Base-by-base conservation (phyloP, 2,329 filamentous ascomycete species). In the Plenodomus lindquistii region DNA sequence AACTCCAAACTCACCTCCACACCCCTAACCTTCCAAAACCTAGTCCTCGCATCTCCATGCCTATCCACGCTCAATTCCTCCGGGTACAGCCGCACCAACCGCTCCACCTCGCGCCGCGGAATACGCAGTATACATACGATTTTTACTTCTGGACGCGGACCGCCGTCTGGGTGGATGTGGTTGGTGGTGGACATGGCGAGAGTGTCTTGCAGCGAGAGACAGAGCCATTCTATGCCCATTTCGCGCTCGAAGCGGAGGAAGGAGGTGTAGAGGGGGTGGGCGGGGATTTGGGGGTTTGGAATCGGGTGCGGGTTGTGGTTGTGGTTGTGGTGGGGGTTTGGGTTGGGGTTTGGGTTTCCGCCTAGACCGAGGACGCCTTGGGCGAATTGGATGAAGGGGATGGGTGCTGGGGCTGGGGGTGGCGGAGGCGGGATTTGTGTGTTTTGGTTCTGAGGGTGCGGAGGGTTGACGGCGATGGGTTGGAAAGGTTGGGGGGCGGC, bases 11-110 rank as follows among this genome's bases (percentile, higher is more conserved):
- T 63, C 2, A 72, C 60, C 16, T 71, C 67, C 9, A 63, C 57
- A 1, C 67, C 66, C 52, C 64, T 59, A 38, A 70, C 34, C 31
- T 50, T 63, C 27, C 65, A 44, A 37, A 71, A 72, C 47, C 58
- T 39, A 2, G 69, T 72, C 46, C 70, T 47, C 6, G 67, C 69
- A 54, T 72, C 69, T 8, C 65, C 61, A 6, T 58, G 58, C 2
- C 15, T 52, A 46, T 70, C 67, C 19, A 67, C 53, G 8, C 37
- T 56, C 39, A 77, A 73, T 54, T 84, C 81, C 44, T 83, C 82
- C 15, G 85, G 73, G 55, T 82, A 81, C 65, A 79, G 74, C 22
- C 80, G 73, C n/a, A 69, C 66, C 29, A 78, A 74, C 48, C 73
- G 70, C 43, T 72, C 70, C 27, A 81, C 78, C 42, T 80, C 81